phyloP scores from a whole-genome alignment of 176 grass and related monocot genomes.

The Aegilops longissima region DNA sequence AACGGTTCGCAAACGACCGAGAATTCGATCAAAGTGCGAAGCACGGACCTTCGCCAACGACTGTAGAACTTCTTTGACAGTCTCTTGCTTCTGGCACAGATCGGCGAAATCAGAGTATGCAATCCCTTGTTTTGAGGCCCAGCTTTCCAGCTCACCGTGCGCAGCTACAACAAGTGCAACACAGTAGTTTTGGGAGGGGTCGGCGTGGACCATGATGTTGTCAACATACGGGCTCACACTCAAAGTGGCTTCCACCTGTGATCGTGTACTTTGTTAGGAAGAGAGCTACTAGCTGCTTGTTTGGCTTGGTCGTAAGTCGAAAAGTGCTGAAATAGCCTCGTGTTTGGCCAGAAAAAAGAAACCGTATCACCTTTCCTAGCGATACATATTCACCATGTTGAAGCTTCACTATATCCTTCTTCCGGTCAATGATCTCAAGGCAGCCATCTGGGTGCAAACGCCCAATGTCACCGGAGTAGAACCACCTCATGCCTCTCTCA shows the following conservation, averaged over 20 bases:
- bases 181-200: slow-evolving; percentile 77
- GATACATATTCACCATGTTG: slow-evolving; percentile 99
- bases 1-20: not conserved
- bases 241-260: slow-evolving; percentile 76
- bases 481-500: slow-evolving; percentile 86
- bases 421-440: slow-evolving; percentile 93
- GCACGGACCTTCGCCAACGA: slow-evolving; percentile 67
- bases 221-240: slow-evolving; percentile 73
- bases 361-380: slow-evolving; percentile 68
- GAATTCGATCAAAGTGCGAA: not conserved
- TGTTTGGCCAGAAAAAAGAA: slow-evolving; percentile 4
- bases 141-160: slow-evolving; percentile 53
- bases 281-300: not conserved
- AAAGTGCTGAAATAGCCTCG: not conserved
- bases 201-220: slow-evolving; percentile 87
- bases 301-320: not conserved
- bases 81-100: slow-evolving; percentile 74
- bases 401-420: slow-evolving; percentile 98
- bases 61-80: slow-evolving; percentile 75
- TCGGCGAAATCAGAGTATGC: slow-evolving; percentile 38
- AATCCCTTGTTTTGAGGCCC: slow-evolving; percentile 70
- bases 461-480: slow-evolving; percentile 89
- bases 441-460: slow-evolving; percentile 83
- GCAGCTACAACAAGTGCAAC: slow-evolving; percentile 68
- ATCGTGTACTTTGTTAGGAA: slow-evolving; percentile 15